phyloP scores from a whole-genome alignment of 176 grass and related monocot genomes.

The Musa schizocarpa region DNA sequence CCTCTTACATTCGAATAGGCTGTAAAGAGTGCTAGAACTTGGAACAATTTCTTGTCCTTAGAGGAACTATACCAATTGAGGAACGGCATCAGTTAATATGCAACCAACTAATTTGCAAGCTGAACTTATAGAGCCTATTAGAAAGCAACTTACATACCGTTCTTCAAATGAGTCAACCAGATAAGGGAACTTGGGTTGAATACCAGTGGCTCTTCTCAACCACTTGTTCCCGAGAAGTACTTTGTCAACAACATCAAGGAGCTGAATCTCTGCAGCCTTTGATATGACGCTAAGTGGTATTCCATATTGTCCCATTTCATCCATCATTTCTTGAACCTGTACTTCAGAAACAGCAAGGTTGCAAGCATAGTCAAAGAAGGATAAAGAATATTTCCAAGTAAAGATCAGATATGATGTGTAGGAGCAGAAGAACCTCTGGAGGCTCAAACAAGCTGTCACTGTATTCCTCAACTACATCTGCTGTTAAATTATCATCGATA shows the following conservation, averaged over 20 bases:
- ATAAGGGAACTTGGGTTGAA: slow-evolving; percentile 86
- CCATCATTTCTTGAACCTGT: slow-evolving; percentile 88
- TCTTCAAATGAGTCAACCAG: slow-evolving; percentile 97
- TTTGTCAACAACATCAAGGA: slow-evolving; percentile 80
- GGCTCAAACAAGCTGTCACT: slow-evolving; percentile 73
- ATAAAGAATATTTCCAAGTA: background rate
- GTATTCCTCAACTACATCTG: slow-evolving; percentile 84
- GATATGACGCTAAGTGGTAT: slow-evolving; percentile 76
- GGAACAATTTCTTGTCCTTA: background rate
- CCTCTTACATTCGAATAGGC: too few relatives aligned
- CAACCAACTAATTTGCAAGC: too few relatives aligned
- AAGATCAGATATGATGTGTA: background rate
- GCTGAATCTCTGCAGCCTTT: slow-evolving; percentile 74
- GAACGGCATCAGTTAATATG: background rate
- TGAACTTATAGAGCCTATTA: background rate
- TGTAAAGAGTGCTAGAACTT: too few relatives aligned
- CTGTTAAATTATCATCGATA: slow-evolving; percentile 62
- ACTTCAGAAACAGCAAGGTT: background rate
- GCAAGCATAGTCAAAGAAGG: background rate
- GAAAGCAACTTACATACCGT: slow-evolving; percentile 30
- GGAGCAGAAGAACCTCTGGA: slow-evolving; percentile 39
- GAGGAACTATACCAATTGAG: background rate
- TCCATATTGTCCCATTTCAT: slow-evolving; percentile 82
- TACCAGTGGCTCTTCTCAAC: slow-evolving; percentile 80
- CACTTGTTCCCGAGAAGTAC: slow-evolving; percentile 88